Percentiles rank a stretch among this genome's conserved stretches.
Conservation (phyloP, 2,329 filamentous ascomycete species). For the Chaetomium sp. region DNA sequence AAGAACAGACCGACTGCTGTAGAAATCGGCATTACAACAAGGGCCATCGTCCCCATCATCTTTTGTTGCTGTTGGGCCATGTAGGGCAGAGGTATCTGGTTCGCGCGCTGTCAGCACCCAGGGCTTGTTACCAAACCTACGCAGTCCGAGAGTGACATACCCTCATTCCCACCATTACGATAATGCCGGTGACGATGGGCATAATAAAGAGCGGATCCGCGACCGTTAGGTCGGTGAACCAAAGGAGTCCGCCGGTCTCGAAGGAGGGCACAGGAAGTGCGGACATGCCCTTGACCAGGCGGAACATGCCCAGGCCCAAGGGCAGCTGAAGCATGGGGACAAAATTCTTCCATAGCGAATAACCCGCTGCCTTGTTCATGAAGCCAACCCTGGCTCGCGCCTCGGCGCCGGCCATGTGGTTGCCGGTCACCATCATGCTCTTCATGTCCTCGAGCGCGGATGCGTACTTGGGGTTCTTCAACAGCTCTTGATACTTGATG, state of each 20-base stretch:
- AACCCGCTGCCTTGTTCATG: conserved; percentile 58
- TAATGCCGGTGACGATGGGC: conserved; percentile 60
- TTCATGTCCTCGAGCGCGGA: conserved; percentile 54
- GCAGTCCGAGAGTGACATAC: conserved; percentile 46
- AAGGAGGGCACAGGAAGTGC: conserved; percentile 79
- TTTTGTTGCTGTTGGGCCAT: conserved; percentile 39
- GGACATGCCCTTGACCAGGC: conserved; percentile 72
- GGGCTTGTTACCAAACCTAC: no score
- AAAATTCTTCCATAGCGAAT: conserved; percentile 54
- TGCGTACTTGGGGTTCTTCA: conserved; percentile 58
- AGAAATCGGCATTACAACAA: conserved; percentile 41
- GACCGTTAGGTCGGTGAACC: conserved; percentile 77
- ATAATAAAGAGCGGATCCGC: conserved; percentile 78
- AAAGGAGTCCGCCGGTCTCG: conserved; percentile 68
- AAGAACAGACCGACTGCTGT: conserved; percentile 51
- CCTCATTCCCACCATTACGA: conserved; percentile 61
- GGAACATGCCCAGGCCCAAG: conserved; percentile 79
- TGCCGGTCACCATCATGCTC: conserved; percentile 44
- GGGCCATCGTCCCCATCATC: conserved; percentile 41
- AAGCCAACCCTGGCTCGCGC: conserved; percentile 50
- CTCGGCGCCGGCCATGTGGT: conserved; percentile 52
- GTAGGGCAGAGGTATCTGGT: conserved; percentile 40
- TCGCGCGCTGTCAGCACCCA: neutral
- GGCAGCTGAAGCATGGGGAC: conserved; percentile 62
- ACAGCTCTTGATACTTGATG: conserved; percentile 63